Conservation (phyloP, 768 basidiomycete species). For the Mycena galopus region DNA sequence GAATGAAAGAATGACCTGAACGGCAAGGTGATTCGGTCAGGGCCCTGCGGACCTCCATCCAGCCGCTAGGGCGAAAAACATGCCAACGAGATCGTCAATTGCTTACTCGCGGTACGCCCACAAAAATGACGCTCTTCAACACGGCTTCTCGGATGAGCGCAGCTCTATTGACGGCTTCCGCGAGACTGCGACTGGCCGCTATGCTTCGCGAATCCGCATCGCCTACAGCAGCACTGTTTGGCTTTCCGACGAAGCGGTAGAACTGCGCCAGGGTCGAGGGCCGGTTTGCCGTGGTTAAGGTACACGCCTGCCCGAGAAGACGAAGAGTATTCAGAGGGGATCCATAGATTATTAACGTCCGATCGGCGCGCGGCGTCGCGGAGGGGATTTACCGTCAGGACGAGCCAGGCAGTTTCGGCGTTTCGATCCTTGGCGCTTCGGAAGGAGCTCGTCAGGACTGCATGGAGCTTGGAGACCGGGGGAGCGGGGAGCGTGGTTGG, state of each 20-base stretch:
- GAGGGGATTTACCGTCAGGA: conserved; percentile 71
- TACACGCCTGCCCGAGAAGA: conserved; percentile 73
- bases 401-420: conserved; percentile 85
- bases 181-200: conserved; percentile 56
- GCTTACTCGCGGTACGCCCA: conserved; percentile 87
- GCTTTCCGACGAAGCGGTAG: conserved; percentile 76
- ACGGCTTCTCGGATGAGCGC: conserved; percentile 92
- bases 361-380: conserved; percentile 23
- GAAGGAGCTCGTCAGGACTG: conserved; percentile 71
- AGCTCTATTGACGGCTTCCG: conserved; percentile 76
- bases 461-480: conserved; percentile 62
- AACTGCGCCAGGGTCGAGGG: conserved; percentile 84
- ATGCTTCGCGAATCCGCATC: conserved; percentile 52
- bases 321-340: conserved; percentile 25
- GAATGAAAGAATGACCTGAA: conserved; percentile 87
- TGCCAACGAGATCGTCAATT: conserved; percentile 7
- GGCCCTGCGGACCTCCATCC: conserved; percentile 10
- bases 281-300: conserved; percentile 85
- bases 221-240: conserved; percentile 44
- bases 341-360: conserved; percentile 12
- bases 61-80: conserved; percentile 8
- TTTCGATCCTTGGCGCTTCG: conserved; percentile 73
- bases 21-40: conserved; percentile 35
- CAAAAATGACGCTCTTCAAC: conserved; percentile 90
- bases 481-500: conserved; percentile 73